A percentile compares a stretch with the other conserved stretches of the same genome.
phyloP scores from a whole-genome alignment of 169 alveolate species.

The Eimeria necatrix region DNA sequence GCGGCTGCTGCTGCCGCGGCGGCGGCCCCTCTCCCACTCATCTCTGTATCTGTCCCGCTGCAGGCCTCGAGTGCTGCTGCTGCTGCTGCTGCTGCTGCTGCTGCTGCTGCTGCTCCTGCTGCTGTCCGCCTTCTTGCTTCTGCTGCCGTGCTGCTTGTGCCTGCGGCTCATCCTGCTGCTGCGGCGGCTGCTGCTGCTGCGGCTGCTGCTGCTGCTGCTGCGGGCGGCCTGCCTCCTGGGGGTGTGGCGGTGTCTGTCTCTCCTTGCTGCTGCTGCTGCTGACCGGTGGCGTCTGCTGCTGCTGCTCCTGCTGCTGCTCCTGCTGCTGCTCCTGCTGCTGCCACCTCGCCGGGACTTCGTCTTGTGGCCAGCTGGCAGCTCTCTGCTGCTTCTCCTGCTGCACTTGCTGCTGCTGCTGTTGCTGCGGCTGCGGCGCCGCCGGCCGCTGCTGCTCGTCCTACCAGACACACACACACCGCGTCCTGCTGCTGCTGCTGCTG shows the following conservation, averaged over 20 bases:
- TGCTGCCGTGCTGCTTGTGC: background rate
- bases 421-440: background rate
- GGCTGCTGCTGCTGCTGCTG: background rate
- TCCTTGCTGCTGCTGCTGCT: background rate
- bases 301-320: too few relatives aligned
- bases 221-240: too few relatives aligned
- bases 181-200: background rate
- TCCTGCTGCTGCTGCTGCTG: background rate
- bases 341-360: too few relatives aligned
- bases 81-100: background rate
- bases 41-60: too few relatives aligned
- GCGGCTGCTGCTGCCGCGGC: background rate
- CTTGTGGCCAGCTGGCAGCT: too few relatives aligned
- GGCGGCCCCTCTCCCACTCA: too few relatives aligned
- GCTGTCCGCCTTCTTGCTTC: background rate
- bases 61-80: background rate
- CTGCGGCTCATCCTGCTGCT: background rate
- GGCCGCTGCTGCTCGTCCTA: too few relatives aligned
- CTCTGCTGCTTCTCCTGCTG: too few relatives aligned
- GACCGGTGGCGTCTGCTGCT: background rate
- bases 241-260: too few relatives aligned
- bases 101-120: slow-evolving; percentile 7
- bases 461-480: too few relatives aligned
- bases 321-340: too few relatives aligned
- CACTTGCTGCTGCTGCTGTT: too few relatives aligned